Evolutionary conservation across 495 filamentous ascomycete genomes (phyloP), one percentile per base, ranked within the genome.

Genomic region (Podospora bellae-mahoneyi): DNA sequence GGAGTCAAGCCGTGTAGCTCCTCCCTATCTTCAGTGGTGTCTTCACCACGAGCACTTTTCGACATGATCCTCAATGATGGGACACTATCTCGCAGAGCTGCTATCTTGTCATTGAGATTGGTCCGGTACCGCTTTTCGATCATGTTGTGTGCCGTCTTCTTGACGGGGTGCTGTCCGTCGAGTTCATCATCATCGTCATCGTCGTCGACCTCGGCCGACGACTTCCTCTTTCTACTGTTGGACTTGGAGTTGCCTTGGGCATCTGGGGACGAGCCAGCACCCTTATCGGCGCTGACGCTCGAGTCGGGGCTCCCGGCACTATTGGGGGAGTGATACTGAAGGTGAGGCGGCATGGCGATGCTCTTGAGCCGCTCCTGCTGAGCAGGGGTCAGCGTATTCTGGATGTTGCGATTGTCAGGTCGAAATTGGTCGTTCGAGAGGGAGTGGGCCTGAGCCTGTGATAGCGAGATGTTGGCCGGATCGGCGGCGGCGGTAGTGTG

Each of bases 121-220:
- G 90, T 96, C 68, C 94, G 89, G 77, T 99, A 99, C 66, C 94
- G 84, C 81, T 97, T 97, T 78, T 99, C 94, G 67, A 99, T 96
- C 84, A 97, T 93, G 74, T 97, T 97, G 76, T 99, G 94, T 19
- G 94, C 92, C 58, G 93, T 94, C 82, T 97, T 97, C 83, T 96
- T 97, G 10, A 92, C 85, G 1, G 93, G 92, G 53, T 90, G 89
- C 13, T 48, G 39, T 3, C 39, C 39, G 55, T 90, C 87, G 74
- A 87, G 86, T 6, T 83, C 83, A 34, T 83, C 79, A 60, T 83
- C 81, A 34, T 85, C 84, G 6, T 82, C 78, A 3, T 81, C 81
- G 5, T 78, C 76, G 39, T 85, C 82, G 26, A 78, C 72, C 15
- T 85, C 85, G 30, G 81, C 77, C 1, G 88, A 87, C 2, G 84